These are phyloP conservation scores for Cladosporium halotolerans DNA, from an alignment of 2,329 filamentous ascomycete genomes.

Conservation along the genomic window DNA sequence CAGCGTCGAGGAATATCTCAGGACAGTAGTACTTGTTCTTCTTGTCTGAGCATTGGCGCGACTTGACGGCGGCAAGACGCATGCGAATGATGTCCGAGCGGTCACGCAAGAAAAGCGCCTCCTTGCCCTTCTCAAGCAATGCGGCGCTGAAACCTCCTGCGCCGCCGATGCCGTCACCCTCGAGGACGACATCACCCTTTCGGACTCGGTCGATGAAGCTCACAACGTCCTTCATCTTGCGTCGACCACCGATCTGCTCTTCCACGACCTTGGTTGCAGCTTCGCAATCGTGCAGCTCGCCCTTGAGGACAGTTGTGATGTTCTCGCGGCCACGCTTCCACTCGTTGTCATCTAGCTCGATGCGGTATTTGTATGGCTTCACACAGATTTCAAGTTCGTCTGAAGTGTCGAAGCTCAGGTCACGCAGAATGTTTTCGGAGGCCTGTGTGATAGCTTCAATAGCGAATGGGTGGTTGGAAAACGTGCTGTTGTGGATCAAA, in stretches of 20 bases:
- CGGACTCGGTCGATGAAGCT: conserved; percentile 83
- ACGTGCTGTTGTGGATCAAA: conserved; percentile 74
- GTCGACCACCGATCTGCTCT: conserved; percentile 67
- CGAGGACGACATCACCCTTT: conserved; percentile 75
- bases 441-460: conserved; percentile 89
- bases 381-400: conserved; percentile 99
- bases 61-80: conserved; percentile 80
- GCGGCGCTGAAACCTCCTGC: conserved; percentile 90
- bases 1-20: conserved; percentile 95
- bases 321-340: conserved; percentile 84
- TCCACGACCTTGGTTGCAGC: conserved; percentile 70
- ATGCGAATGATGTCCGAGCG: conserved; percentile 85
- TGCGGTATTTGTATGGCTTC: conserved; percentile 97
- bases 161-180: conserved; percentile 72
- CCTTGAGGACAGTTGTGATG: conserved; percentile 71
- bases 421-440: conserved; percentile 81
- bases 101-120: conserved; percentile 90
- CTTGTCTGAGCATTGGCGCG: conserved; percentile 74
- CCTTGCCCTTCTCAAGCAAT: conserved; percentile 70
- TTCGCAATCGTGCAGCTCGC: conserved; percentile 80
- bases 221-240: conserved; percentile 86
- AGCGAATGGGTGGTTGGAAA: conserved; percentile 84
- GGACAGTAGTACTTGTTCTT: conserved; percentile 96
- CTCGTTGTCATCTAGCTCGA: conserved; percentile 86
- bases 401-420: conserved; percentile 92